Evolutionary conservation across 2,329 filamentous ascomycete genomes (phyloP).

Genomic region (Claviceps capensis): DNA sequence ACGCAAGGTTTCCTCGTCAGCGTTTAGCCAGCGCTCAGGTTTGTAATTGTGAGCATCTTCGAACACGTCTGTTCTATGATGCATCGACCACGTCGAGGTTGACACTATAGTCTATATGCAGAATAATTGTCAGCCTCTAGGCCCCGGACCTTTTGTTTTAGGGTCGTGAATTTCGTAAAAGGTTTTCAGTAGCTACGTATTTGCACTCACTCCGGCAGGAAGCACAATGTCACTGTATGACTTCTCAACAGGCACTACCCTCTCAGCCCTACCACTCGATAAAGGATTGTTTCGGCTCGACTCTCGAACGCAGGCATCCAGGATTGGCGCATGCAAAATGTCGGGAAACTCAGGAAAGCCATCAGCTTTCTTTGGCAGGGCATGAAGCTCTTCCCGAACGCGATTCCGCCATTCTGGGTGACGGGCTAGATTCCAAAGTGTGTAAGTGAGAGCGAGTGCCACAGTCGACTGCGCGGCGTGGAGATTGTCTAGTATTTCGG

Average conservation of each 20-base stretch:
- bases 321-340: conserved; percentile 1
- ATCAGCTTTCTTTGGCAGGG: neutral
- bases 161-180: neutral
- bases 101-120: conserved; percentile 3
- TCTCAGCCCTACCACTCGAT: conserved; percentile 4
- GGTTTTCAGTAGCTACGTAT: too few species aligned
- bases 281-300: neutral
- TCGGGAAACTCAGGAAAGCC: conserved; percentile 1
- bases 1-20: conserved; percentile 1
- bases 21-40: conserved; percentile 4
- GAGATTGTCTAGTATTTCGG: conserved; percentile 4
- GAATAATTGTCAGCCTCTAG: neutral
- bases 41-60: neutral
- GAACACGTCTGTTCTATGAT: conserved; percentile 2
- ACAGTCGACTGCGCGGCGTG: conserved; percentile 4
- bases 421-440: conserved; percentile 3
- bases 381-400: neutral
- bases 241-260: conserved; percentile 1
- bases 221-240: conserved; percentile 1
- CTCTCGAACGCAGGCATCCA: conserved; percentile 4
- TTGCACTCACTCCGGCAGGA: neutral
- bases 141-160: neutral
- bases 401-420: conserved; percentile 1
- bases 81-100: conserved; percentile 3
- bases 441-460: conserved; percentile 2